Evolutionary conservation across 1,284 basidiomycete species (phyloP).

Genomic region (Volvariella volvacea): DNA sequence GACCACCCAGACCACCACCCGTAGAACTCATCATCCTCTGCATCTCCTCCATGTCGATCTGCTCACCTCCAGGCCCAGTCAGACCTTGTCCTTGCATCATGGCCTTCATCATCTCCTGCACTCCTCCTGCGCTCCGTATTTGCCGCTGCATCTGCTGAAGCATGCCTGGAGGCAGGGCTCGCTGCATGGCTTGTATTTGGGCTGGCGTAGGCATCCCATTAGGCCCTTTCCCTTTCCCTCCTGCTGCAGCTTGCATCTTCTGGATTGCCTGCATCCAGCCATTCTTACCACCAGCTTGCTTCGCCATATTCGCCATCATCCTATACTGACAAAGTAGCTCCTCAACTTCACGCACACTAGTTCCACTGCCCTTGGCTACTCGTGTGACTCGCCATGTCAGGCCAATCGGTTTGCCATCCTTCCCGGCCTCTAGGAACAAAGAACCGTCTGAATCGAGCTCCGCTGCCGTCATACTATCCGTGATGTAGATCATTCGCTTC

Average conservation of each 20-base stretch:
- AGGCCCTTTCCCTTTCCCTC: conserved; percentile 77
- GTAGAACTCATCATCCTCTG: conserved; percentile 86
- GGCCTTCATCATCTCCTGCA: conserved; percentile 93
- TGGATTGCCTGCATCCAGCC: conserved; percentile 88
- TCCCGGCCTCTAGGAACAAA: conserved; percentile 78
- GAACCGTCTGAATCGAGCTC: conserved; percentile 97
- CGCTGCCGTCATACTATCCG: conserved; percentile 91
- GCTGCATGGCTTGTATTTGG: conserved; percentile 92
- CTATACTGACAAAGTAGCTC: conserved; percentile 92
- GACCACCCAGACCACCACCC: conserved; percentile 56
- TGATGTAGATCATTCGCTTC: conserved; percentile 99
- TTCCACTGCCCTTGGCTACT: conserved; percentile 93
- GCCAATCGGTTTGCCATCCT: conserved; percentile 76
- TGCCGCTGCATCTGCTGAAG: conserved; percentile 80
- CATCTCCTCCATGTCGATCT: conserved; percentile 82
- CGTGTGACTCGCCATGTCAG: conserved; percentile 84
- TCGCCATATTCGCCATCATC: conserved; percentile 98
- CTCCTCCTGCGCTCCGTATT: conserved; percentile 77
- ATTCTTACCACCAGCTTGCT: conserved; percentile 94
- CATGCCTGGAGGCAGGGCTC: conserved; percentile 86
- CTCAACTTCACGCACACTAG: conserved; percentile 94
- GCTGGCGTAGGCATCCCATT: conserved; percentile 85
- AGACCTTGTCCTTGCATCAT: conserved; percentile 79
- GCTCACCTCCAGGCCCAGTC: conserved; percentile 51
- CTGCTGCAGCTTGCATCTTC: conserved; percentile 83